Conservation (phyloP, 2,329 filamentous ascomycete species). For the Shiraia bambusicola region DNA sequence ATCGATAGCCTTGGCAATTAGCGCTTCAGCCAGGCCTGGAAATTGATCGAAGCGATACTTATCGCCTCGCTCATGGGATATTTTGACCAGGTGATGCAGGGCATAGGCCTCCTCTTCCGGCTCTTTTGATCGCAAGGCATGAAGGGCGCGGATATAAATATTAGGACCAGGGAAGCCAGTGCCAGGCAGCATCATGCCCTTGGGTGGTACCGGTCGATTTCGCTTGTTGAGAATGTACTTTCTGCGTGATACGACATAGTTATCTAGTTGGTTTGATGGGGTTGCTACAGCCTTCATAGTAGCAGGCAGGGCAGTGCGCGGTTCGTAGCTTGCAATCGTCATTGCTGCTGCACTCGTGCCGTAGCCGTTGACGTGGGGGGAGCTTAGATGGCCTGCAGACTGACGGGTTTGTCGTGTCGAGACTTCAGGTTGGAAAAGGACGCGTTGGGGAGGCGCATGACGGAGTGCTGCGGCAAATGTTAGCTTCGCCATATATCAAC, state of each 20-base stretch:
- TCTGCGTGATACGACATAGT: conserved; percentile 63
- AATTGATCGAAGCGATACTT: conserved; percentile 96
- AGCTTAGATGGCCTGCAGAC: conserved; percentile 39
- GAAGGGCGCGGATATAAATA: conserved; percentile 86
- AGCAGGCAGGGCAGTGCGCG: conserved; percentile 61
- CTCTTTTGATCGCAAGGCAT: conserved; percentile 78
- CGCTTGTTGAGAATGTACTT: conserved; percentile 52
- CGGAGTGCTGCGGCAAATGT: conserved; percentile 53
- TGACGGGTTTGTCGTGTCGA: conserved; percentile 66
- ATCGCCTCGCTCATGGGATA: conserved; percentile 90
- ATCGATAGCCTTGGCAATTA: conserved; percentile 81
- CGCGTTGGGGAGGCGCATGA: conserved; percentile 80
- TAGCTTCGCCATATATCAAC: conserved; percentile 27
- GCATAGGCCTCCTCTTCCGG: conserved; percentile 87
- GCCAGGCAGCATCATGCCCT: conserved; percentile 62
- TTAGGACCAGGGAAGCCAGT: conserved; percentile 75
- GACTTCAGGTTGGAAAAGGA: conserved; percentile 82
- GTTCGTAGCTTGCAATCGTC: conserved; percentile 69
- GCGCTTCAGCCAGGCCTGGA: conserved; percentile 79
- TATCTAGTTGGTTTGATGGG: conserved; percentile 69
- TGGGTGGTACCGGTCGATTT: conserved; percentile 42
- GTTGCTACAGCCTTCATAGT: conserved; percentile 73
- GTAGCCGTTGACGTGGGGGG: conserved; percentile 49
- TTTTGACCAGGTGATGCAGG: conserved; percentile 89
- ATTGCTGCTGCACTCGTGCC: conserved; percentile 50